A percentile compares a stretch with the other conserved stretches of the same genome.
Conservation (phyloP, 192 early-diverging fungal genomes). For the Coemansia erecta region DNA sequence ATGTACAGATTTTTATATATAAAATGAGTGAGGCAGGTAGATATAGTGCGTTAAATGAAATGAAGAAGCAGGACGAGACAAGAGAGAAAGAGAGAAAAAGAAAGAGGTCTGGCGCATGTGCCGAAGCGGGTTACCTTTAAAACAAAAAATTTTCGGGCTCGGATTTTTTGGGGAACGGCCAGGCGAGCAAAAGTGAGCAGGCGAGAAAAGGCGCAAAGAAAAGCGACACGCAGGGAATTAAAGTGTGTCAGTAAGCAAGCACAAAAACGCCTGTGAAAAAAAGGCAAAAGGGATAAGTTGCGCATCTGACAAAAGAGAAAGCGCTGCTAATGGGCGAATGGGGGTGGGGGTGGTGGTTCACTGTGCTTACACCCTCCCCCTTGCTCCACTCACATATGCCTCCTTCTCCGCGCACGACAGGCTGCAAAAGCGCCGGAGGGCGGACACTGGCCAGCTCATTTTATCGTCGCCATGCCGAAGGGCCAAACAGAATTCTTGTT, state of each 20-base stretch:
- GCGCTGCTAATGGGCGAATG: too few relatives aligned
- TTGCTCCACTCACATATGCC: too few relatives aligned
- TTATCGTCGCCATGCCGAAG: too few relatives aligned
- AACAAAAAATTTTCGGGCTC: background rate
- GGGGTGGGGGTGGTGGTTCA: too few relatives aligned
- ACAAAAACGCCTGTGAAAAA: constrained; percentile 4
- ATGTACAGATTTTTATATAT: background rate
- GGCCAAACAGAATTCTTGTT: too few relatives aligned
- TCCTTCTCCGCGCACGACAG: too few relatives aligned
- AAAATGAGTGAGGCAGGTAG: background rate
- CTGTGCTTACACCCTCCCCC: too few relatives aligned
- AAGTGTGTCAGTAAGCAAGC: constrained; percentile 2
- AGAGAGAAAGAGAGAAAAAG: background rate
- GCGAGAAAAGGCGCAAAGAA: background rate
- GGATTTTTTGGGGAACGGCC: background rate
- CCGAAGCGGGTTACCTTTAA: background rate
- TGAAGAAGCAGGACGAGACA: background rate
- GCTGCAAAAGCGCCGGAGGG: too few relatives aligned
- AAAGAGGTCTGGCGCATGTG: too few relatives aligned
- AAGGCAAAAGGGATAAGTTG: background rate
- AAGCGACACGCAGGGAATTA: background rate
- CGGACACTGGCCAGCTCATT: too few relatives aligned
- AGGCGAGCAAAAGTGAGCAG: background rate
- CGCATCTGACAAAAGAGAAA: too few relatives aligned
- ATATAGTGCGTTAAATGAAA: background rate